A percentile compares a stretch with the other conserved stretches of the same genome.
Evolutionary conservation across 2,329 filamentous ascomycete species (phyloP).

Genomic region (Neonectria ditissima): DNA sequence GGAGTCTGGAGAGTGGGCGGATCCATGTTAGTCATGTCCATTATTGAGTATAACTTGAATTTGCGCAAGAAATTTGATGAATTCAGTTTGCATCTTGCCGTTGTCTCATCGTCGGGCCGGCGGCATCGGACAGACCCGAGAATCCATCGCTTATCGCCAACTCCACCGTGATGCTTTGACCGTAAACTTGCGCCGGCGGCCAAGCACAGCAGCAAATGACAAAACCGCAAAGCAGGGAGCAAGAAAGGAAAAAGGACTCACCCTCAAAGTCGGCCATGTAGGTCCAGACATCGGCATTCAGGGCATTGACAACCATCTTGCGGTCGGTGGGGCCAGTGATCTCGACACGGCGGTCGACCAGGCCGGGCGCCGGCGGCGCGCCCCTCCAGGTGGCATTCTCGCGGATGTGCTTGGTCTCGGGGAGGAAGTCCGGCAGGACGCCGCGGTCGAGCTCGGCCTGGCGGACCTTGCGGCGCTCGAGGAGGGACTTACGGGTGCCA

Average conservation of each 20-base stretch:
- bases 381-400: constrained; percentile 95
- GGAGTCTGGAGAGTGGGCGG: constrained; percentile 72
- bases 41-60: neutral
- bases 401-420: constrained; percentile 94
- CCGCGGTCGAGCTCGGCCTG: constrained; percentile 96
- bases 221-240: constrained; percentile 2
- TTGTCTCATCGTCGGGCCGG: neutral
- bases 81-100: neutral
- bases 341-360: constrained; percentile 93
- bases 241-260: constrained; percentile 58
- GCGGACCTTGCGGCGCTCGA: constrained; percentile 86
- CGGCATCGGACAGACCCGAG: neutral
- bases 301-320: constrained; percentile 98
- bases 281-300: constrained; percentile 97
- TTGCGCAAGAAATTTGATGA: neutral
- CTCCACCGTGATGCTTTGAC: constrained; percentile 8
- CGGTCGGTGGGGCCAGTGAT: constrained; percentile 97
- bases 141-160: constrained; percentile 14
- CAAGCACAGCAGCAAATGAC: constrained; percentile 4
- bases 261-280: constrained; percentile 99
- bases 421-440: constrained; percentile 89
- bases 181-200: constrained; percentile 22
- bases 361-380: constrained; percentile 88
- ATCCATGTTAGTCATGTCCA: constrained; percentile 33
- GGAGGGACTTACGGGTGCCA: constrained; percentile 83